phyloP scores from a whole-genome alignment of 352 stramenopile genomes.

The Peronospora belbahrii region DNA sequence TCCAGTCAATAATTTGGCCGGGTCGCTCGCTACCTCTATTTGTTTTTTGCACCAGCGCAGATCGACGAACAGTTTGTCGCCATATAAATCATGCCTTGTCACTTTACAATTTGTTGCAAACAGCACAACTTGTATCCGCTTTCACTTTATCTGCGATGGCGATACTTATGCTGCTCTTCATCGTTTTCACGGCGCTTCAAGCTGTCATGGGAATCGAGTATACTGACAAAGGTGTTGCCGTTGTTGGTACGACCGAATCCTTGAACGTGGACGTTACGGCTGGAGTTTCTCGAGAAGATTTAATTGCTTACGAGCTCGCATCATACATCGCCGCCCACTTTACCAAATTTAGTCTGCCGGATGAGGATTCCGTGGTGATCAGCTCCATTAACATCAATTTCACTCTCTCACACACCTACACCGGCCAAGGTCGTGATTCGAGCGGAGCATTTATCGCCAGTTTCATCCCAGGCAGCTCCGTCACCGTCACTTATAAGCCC shows the following conservation, averaged over 20 bases:
- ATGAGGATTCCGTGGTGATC: conserved; percentile 44
- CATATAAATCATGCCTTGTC: background rate
- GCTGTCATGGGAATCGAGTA: conserved; percentile 12
- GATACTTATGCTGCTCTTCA: conserved; percentile 4
- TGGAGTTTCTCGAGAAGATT: conserved; percentile 22
- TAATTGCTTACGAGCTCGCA: conserved; percentile 37
- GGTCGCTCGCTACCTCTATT: conserved; percentile 2
- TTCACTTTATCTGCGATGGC: conserved; percentile 9
- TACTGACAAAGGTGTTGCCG: conserved; percentile 28
- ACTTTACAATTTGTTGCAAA: conserved; percentile 24
- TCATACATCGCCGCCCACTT: conserved; percentile 57
- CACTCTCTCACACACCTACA: conserved; percentile 28
- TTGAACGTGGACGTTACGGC: conserved; percentile 23
- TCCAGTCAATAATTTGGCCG: conserved; percentile 7
- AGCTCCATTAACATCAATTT: conserved; percentile 22
- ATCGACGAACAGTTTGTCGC: background rate
- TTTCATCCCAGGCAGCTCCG: conserved; percentile 33
- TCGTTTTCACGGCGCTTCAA: conserved; percentile 6
- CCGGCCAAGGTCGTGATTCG: conserved; percentile 26
- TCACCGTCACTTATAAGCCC: conserved; percentile 42
- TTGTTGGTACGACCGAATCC: conserved; percentile 30
- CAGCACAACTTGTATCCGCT: conserved; percentile 5
- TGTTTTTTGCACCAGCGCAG: conserved; percentile 1
- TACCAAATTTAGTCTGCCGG: conserved; percentile 38
- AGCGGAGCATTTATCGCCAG: conserved; percentile 36